Percentiles rank a stretch among this genome's conserved stretches.
phyloP scores from a whole-genome alignment of 2,329 filamentous ascomycete genomes.

The Xylariaceae sp. region DNA sequence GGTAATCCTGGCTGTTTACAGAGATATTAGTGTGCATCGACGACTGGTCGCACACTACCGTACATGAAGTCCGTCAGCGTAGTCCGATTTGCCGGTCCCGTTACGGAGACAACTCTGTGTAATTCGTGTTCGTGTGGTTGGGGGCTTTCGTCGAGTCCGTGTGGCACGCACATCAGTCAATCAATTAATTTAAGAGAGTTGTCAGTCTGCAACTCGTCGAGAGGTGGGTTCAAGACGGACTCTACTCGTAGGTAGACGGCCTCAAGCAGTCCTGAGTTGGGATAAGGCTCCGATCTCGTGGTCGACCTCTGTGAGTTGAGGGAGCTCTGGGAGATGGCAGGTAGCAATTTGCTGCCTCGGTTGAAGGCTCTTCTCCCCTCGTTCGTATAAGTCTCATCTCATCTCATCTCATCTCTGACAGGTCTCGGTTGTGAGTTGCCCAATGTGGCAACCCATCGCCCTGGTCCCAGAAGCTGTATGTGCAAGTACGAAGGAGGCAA shows the following conservation, averaged over 20 bases:
- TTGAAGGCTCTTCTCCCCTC: neutral
- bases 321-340: neutral
- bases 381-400: neutral
- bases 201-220: neutral
- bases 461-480: neutral
- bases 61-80: conserved; percentile 15
- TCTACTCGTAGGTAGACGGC: neutral
- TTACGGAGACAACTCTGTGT: conserved; percentile 6
- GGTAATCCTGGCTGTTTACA: neutral
- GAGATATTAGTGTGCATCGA: conserved; percentile 17
- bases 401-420: neutral
- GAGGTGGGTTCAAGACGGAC: neutral
- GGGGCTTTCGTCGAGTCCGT: too few species aligned
- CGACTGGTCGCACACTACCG: conserved; percentile 13
- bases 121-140: too few species aligned
- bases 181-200: neutral
- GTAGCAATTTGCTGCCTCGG: neutral
- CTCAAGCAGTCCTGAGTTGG: too few species aligned
- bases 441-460: conserved; percentile 3
- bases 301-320: too few species aligned
- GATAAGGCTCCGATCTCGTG: too few species aligned
- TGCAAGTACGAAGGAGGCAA: too few species aligned
- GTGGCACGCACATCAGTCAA: neutral
- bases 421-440: conserved; percentile 7
- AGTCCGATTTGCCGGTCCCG: conserved; percentile 15